Evolutionary conservation across 805 yeast species (phyloP).

Genomic region (Ogataea polymorpha): DNA sequence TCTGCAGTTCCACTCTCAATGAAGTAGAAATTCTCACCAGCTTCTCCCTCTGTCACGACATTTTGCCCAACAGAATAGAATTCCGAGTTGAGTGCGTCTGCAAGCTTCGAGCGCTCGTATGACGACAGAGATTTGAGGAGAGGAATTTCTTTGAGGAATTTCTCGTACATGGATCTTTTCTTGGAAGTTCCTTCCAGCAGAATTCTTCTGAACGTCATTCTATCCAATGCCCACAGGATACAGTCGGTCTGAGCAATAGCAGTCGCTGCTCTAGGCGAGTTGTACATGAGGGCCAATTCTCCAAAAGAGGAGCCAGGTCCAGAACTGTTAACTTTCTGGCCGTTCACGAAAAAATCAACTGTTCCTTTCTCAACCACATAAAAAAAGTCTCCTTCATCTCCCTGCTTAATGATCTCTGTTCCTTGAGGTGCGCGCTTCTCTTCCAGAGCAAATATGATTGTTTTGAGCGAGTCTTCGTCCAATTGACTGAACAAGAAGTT

Average conservation of each 20-base stretch:
- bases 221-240: constrained; percentile 88
- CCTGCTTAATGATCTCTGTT: constrained; percentile 75
- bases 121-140: constrained; percentile 68
- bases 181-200: constrained; percentile 85
- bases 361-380: constrained; percentile 82
- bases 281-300: constrained; percentile 95
- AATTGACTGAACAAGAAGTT: constrained; percentile 84
- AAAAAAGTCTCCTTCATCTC: constrained; percentile 92
- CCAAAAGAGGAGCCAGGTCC: constrained; percentile 92
- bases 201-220: constrained; percentile 89
- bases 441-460: constrained; percentile 80
- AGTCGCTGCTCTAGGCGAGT: constrained; percentile 96
- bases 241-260: constrained; percentile 70
- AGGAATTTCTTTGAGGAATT: constrained; percentile 81
- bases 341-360: constrained; percentile 78
- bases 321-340: constrained; percentile 65
- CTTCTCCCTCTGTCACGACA: constrained; percentile 84
- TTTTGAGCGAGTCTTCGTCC: constrained; percentile 70
- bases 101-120: constrained; percentile 85
- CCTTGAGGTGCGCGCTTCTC: constrained; percentile 62
- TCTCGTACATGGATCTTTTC: constrained; percentile 88
- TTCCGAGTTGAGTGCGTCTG: constrained; percentile 88
- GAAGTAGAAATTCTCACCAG: constrained; percentile 70
- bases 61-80: constrained; percentile 65
- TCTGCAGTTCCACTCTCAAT: constrained; percentile 81